Evolutionary conservation across 306 rosid species (phyloP).

Genomic region (Leucaena leucocephala): DNA sequence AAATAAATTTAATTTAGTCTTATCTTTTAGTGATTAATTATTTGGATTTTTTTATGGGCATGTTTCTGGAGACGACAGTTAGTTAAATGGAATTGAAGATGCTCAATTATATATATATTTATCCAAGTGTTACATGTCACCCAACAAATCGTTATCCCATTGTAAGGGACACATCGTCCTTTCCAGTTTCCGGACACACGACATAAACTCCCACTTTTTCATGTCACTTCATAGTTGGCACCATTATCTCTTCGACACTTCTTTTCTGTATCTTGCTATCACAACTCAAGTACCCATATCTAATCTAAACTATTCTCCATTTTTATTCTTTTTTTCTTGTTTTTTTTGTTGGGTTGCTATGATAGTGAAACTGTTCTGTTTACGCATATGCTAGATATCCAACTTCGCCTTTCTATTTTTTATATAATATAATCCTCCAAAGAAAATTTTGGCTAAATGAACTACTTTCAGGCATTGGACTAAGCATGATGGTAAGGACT

Average conservation of each 20-base stretch:
- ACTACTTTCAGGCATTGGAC: not conserved
- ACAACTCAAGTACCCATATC: not conserved
- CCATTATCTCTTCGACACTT: slow-evolving; percentile 12
- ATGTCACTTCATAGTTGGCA: slow-evolving; percentile 32
- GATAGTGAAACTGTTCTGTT: not conserved
- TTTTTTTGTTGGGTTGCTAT: not conserved
- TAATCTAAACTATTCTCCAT: not conserved
- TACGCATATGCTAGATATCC: no score
- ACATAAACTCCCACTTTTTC: slow-evolving; percentile 11
- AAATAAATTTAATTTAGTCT: not conserved
- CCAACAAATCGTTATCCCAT: slow-evolving; percentile 41
- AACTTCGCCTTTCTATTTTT: not conserved
- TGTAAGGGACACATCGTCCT: slow-evolving; percentile 31
- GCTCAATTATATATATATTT: slow-evolving; percentile 27
- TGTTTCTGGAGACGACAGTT: not conserved
- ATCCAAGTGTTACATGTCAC: slow-evolving; percentile 42
- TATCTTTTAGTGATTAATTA: not conserved
- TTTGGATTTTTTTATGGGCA: not conserved
- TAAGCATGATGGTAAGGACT: not conserved
- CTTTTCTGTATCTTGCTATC: not conserved
- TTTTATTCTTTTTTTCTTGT: not conserved
- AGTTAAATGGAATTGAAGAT: slow-evolving; percentile 1
- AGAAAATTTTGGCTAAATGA: not conserved
- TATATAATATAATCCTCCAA: not conserved
- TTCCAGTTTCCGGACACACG: not conserved